Conservation (phyloP, 345 rosid species). For the Camelina hispida region DNA sequence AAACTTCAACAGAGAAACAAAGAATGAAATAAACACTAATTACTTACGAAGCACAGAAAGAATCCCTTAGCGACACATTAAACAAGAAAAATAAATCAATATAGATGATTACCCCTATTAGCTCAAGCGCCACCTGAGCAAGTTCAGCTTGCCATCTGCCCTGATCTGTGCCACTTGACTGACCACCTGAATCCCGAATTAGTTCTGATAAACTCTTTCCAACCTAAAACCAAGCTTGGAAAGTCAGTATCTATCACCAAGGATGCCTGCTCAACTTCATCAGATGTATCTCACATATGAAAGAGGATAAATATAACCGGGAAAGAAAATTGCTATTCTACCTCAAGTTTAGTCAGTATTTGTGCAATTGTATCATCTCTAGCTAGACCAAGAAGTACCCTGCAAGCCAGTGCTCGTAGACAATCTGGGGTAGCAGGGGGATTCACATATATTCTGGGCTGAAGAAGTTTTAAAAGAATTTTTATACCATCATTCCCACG, state of each 20-base stretch:
- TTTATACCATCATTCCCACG: conserved; percentile 98
- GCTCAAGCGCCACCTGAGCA: conserved; percentile 94
- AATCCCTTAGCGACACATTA: conserved; percentile 4
- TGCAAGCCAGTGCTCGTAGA: conserved; percentile 92
- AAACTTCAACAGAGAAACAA: conserved; percentile 14
- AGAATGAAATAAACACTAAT: conserved; percentile 11
- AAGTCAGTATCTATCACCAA: conserved; percentile 26
- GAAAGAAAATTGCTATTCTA: conserved; percentile 34
- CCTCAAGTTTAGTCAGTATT: conserved; percentile 98
- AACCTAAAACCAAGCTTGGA: conserved; percentile 57
- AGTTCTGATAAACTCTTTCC: conserved; percentile 96
- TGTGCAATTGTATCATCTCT: conserved; percentile 98
- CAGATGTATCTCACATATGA: conserved; percentile 21
- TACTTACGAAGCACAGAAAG: conserved; percentile 23
- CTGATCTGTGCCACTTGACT: conserved; percentile 79
- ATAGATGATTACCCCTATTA: conserved; percentile 70
- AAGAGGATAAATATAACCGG: conserved; percentile 11
- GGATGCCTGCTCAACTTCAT: conserved; percentile 26
- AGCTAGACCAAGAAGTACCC: conserved; percentile 96
- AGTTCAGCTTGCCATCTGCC: conserved; percentile 96
- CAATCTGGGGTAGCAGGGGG: conserved; percentile 95
- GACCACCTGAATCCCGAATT: conserved; percentile 89
- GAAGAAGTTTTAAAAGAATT: conserved; percentile 94
- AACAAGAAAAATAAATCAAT: conserved; percentile 11
- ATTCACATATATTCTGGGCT: conserved; percentile 75